A percentile compares a stretch with the other conserved stretches of the same genome.
Evolutionary conservation across 2,329 filamentous ascomycete genomes (phyloP).

Genomic region (Ophiosphaerella korrae): DNA sequence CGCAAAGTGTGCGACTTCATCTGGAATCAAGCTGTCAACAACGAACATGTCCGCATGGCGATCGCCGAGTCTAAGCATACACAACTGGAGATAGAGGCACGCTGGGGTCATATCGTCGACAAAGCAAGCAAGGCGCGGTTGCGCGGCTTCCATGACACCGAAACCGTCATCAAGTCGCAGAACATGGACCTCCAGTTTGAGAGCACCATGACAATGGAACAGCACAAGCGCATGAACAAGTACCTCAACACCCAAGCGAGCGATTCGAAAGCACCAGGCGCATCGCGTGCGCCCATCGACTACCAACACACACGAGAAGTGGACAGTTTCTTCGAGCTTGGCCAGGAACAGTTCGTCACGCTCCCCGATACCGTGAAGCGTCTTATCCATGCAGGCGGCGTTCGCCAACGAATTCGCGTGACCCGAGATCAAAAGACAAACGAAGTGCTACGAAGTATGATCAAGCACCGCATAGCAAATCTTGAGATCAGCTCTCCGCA

Average conservation of each 20-base stretch:
- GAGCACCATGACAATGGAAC: constrained; percentile 91
- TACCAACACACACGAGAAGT: constrained; percentile 84
- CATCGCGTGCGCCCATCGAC: constrained; percentile 65
- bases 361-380: constrained; percentile 61
- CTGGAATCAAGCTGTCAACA: constrained; percentile 71
- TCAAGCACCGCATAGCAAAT: constrained; percentile 88
- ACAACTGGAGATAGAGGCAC: constrained; percentile 91
- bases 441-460: constrained; percentile 77
- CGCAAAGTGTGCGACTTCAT: constrained; percentile 81
- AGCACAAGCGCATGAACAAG: constrained; percentile 83
- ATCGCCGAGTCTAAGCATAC: constrained; percentile 65
- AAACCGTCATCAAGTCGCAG: constrained; percentile 35
- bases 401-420: constrained; percentile 53
- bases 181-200: constrained; percentile 62
- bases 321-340: constrained; percentile 72
- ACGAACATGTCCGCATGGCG: constrained; percentile 60
- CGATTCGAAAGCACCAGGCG: constrained; percentile 52
- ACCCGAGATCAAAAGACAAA: constrained; percentile 76
- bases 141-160: constrained; percentile 71
- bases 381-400: constrained; percentile 52
- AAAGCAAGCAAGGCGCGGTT: constrained; percentile 71
- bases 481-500: constrained; percentile 83
- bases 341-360: constrained; percentile 57
- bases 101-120: constrained; percentile 79
- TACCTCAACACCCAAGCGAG: constrained; percentile 76